Evolutionary conservation across 257 asterid genomes (phyloP), one percentile per base, ranked within the genome.

Genomic region (Solanum virginianum): DNA sequence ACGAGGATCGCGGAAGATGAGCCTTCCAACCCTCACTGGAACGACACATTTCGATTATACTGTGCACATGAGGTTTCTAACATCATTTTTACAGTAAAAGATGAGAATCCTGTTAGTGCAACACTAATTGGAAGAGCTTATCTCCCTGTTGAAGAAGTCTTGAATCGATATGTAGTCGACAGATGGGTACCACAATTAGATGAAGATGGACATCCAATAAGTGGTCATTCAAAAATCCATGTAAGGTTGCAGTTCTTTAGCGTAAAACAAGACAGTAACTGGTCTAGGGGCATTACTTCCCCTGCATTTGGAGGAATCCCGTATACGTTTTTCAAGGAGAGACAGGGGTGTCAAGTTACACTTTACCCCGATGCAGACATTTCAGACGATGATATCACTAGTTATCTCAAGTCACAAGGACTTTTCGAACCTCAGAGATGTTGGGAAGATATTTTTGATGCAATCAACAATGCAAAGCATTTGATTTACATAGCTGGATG

Each of bases 401-500:
- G 79, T 22, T 88, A 77, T 51, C 90, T 91, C 7, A 66, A 71
- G 13, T 71, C 91, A 5, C 49, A 80, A 7, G 91, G 90, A 75
- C 80, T 69, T 54, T 89, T 85, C 17, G 87, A 90, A 54, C 93
- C 94, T 10, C 89, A 86, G 6, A 90, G 95, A 81, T 96, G 98
- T 49, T 94, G 98, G 98, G 98, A 93, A 62, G 99, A 96, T 49
- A 88, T 96, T 0, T 94, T 93, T 29, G 91, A 93, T 55, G 97
- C 97, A 0, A 93, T 96, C 29, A 79, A 1, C 22, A 83, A 85
- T 26, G 99, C 99, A 11, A 84, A 86, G 15, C 95, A 92, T 87
- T 87, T 96, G 85, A 91, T 96, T 39, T 96, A 96, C 88, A 90
- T 96, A 10, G 86, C 97, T 0, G 99, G 99, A 1, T 96, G 99